Evolutionary conservation across 2,329 filamentous ascomycete species (phyloP).

Genomic region (Sporothrix curviconia): DNA sequence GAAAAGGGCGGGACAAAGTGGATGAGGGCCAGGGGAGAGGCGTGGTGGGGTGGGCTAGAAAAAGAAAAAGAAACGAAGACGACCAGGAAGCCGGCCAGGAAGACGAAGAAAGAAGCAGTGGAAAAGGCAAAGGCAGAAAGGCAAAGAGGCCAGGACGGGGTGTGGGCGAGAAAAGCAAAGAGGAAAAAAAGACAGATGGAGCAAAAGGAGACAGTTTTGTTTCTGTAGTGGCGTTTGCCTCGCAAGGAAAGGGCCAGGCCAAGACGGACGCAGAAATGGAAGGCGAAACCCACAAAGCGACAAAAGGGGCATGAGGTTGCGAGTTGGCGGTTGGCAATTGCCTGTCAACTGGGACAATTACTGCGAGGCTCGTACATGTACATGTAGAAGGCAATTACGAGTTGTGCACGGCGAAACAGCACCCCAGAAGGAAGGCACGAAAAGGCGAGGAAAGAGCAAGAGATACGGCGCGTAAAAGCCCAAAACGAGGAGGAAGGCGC

Average conservation of each 20-base stretch:
- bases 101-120: neutral
- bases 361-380: no score
- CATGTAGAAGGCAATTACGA: no score
- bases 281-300: no score
- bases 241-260: no score
- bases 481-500: conserved; percentile 2
- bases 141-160: neutral
- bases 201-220: neutral
- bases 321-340: no score
- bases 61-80: neutral
- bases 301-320: neutral
- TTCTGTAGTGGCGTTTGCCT: conserved; percentile 1
- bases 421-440: neutral
- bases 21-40: conserved; percentile 1
- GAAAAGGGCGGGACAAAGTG: conserved; percentile 5
- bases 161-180: neutral
- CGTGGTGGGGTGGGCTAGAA: conserved; percentile 7
- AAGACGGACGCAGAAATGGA: no score
- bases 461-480: neutral
- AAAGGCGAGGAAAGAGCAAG: neutral
- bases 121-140: neutral
- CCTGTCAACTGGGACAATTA: no score
- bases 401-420: no score
- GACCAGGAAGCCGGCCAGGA: neutral
- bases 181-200: conserved; percentile 4